These are phyloP conservation scores for Xylariaceae sp. DNA, from an alignment of 2,329 filamentous ascomycete species.

Conservation along the genomic window DNA sequence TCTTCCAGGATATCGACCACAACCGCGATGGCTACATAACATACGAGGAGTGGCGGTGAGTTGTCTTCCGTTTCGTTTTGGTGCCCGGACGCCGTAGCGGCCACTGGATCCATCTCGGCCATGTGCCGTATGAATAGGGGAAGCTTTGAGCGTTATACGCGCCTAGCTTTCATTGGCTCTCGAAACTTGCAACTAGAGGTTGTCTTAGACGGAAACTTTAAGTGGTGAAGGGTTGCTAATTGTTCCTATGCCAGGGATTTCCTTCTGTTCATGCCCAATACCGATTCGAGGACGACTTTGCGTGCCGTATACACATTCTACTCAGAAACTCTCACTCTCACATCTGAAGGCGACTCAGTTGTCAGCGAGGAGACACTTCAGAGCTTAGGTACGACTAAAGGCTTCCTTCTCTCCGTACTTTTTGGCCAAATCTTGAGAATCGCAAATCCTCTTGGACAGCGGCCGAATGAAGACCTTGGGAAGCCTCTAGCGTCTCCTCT, in stretches of 20 bases:
- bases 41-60: slow-evolving; percentile 95
- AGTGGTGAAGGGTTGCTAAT: too few species aligned
- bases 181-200: too few species aligned
- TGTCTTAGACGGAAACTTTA: too few species aligned
- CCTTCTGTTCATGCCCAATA: slow-evolving; percentile 73
- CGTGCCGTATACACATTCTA: slow-evolving; percentile 86
- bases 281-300: slow-evolving; percentile 60
- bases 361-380: slow-evolving; percentile 86
- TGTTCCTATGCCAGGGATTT: slow-evolving; percentile 68
- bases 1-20: slow-evolving; percentile 83
- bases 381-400: slow-evolving; percentile 79
- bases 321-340: slow-evolving; percentile 79
- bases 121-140: too few species aligned
- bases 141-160: too few species aligned
- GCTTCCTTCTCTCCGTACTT: slow-evolving; percentile 62
- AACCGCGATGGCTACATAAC: slow-evolving; percentile 83
- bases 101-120: too few species aligned
- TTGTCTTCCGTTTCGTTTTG: slow-evolving; percentile 17
- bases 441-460: slow-evolving; percentile 41
- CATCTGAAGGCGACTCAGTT: slow-evolving; percentile 86
- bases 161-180: too few species aligned
- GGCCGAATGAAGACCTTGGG: slow-evolving; percentile 18
- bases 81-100: too few species aligned
- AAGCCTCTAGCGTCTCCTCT: slow-evolving; percentile 3
- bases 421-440: slow-evolving; percentile 70